A percentile compares a stretch with the other conserved stretches of the same genome.
These are phyloP conservation scores for Fusarium sp. DNA, from an alignment of 2,329 filamentous ascomycete genomes.

Conservation along the genomic window DNA sequence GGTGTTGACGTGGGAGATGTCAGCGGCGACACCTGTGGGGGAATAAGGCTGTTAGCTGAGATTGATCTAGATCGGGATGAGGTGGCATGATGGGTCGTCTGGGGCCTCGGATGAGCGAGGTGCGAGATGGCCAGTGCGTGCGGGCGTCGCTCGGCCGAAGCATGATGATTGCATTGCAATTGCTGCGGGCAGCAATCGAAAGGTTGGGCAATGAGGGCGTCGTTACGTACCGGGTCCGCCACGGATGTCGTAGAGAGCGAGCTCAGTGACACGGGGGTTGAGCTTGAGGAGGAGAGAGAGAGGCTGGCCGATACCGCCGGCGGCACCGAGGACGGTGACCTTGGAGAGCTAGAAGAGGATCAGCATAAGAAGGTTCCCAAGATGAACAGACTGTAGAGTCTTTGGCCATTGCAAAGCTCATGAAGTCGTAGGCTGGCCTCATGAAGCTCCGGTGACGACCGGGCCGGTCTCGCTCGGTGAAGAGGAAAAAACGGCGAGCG, in stretches of 20 bases:
- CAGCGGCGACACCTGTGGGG: conserved; percentile 88
- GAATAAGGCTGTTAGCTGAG: conserved; percentile 34
- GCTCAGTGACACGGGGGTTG: conserved; percentile 91
- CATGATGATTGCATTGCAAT: conserved; percentile 19
- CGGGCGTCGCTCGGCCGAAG: not conserved
- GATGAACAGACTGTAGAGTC: not conserved
- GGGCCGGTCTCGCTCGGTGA: conserved; percentile 34
- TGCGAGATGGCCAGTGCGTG: not conserved
- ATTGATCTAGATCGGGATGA: conserved; percentile 16
- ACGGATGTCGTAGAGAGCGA: conserved; percentile 97
- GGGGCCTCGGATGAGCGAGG: not conserved
- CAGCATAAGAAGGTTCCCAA: conserved; percentile 15
- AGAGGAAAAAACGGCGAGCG: conserved; percentile 23
- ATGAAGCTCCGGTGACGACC: conserved; percentile 4
- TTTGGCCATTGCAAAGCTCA: not conserved
- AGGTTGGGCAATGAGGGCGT: not conserved
- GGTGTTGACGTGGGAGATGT: conserved; percentile 99
- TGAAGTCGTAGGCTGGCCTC: not conserved
- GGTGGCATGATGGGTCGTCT: conserved; percentile 25
- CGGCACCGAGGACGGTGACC: conserved; percentile 95
- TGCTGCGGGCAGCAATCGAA: not conserved
- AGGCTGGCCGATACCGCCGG: conserved; percentile 97
- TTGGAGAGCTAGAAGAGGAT: conserved; percentile 77
- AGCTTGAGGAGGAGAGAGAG: conserved; percentile 98
- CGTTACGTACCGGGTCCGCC: conserved; percentile 80